These are phyloP conservation scores for Sphagnum magellanicum DNA, from an alignment of 228 moss, liverwort and hornwort genomes.

Conservation along the genomic window DNA sequence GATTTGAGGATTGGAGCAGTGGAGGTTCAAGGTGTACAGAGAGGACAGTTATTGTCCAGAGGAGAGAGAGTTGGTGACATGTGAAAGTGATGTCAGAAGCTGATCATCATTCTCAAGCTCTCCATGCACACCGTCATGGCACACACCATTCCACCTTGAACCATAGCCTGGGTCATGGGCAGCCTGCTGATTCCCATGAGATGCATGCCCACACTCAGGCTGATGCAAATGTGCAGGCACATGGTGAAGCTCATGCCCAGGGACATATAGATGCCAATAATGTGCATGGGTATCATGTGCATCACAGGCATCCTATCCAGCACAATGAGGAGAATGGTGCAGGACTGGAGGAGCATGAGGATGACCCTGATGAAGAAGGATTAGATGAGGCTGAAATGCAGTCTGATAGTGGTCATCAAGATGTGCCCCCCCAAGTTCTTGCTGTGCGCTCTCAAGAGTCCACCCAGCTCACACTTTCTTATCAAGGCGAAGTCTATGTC, in stretches of 20 bases:
- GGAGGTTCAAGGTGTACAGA: too few relatives aligned
- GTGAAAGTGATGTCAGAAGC: slow-evolving; percentile 77
- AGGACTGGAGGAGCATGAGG: slow-evolving; percentile 74
- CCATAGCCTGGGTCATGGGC: slow-evolving; percentile 62
- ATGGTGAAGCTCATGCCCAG: slow-evolving; percentile 42
- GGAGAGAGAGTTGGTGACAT: not conserved
- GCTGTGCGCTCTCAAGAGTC: slow-evolving; percentile 74
- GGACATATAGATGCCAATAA: slow-evolving; percentile 33
- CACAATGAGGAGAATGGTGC: slow-evolving; percentile 71
- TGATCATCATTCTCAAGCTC: slow-evolving; percentile 76
- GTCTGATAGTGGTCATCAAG: slow-evolving; percentile 80
- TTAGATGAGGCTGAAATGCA: slow-evolving; percentile 99
- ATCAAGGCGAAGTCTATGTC: slow-evolving; percentile 98
- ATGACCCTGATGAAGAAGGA: slow-evolving; percentile 91
- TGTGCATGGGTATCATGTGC: slow-evolving; percentile 54
- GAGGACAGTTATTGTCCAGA: not conserved
- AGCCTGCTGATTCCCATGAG: slow-evolving; percentile 55
- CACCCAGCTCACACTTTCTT: slow-evolving; percentile 92
- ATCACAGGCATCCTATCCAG: slow-evolving; percentile 59
- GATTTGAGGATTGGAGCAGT: too few relatives aligned
- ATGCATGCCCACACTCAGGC: slow-evolving; percentile 57
- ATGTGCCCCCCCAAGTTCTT: slow-evolving; percentile 58
- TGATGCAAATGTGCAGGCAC: slow-evolving; percentile 29
- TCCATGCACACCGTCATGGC: slow-evolving; percentile 62
- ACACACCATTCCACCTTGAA: slow-evolving; percentile 54